Percentiles rank a stretch among this genome's conserved stretches.
Evolutionary conservation across 108 stramenopile species (phyloP).

Genomic region (Seminavis robusta): DNA sequence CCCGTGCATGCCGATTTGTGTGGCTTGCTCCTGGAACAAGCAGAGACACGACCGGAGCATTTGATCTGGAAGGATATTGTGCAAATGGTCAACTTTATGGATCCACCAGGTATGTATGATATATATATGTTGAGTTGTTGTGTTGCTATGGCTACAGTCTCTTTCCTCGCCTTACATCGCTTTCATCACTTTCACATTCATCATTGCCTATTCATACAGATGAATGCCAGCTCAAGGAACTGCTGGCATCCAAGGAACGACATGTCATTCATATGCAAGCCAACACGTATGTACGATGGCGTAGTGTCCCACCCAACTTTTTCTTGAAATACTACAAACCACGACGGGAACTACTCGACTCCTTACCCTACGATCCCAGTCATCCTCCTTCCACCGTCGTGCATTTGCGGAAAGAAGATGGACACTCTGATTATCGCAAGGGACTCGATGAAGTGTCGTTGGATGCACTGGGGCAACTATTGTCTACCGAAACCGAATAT

Average conservation of each 20-base stretch:
- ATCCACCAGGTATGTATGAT: conserved; percentile 4
- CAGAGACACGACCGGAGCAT: background rate
- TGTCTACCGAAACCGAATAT: conserved; percentile 14
- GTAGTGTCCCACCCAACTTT: conserved; percentile 8
- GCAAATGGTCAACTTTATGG: background rate
- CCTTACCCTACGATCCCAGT: conserved; percentile 14
- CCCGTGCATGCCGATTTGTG: background rate
- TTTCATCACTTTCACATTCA: background rate
- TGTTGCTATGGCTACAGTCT: background rate
- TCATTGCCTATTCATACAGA: conserved; percentile 1
- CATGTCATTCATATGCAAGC: conserved; percentile 7
- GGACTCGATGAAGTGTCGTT: conserved; percentile 36
- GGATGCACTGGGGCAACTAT: conserved; percentile 15
- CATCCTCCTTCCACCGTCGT: conserved; percentile 29
- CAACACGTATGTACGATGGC: conserved; percentile 55
- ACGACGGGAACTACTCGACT: conserved; percentile 6
- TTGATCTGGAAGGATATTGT: background rate
- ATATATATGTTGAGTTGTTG: no score
- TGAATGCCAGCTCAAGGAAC: conserved; percentile 31
- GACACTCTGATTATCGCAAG: conserved; percentile 9
- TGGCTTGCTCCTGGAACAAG: background rate
- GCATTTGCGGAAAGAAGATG: conserved; percentile 43
- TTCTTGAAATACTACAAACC: conserved; percentile 21
- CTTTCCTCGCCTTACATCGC: background rate
- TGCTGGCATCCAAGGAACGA: background rate